A percentile compares a stretch with the other conserved stretches of the same genome.
phyloP scores from a whole-genome alignment of 2,329 filamentous ascomycete genomes.

The Talaromyces sp. region DNA sequence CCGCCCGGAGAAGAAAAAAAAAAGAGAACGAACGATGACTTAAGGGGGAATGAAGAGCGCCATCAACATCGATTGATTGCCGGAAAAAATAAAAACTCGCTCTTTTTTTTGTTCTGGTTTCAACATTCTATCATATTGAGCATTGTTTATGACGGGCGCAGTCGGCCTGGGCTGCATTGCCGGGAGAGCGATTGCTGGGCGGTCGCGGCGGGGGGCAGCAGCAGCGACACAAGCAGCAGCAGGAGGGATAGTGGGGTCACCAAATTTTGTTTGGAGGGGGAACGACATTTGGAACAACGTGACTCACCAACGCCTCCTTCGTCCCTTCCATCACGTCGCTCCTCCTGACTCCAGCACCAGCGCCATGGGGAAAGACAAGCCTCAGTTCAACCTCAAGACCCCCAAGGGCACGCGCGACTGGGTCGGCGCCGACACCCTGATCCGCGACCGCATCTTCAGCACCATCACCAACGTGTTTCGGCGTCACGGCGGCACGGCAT shows the following conservation, averaged over 20 bases:
- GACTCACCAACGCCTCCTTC: slow-evolving; percentile 9
- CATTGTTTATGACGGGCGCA: slow-evolving; percentile 25
- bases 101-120: background rate
- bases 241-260: slow-evolving; percentile 5
- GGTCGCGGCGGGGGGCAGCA: slow-evolving; percentile 13
- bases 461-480: slow-evolving; percentile 76
- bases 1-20: background rate
- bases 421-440: slow-evolving; percentile 71
- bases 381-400: slow-evolving; percentile 68
- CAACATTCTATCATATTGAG: background rate
- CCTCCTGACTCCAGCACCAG: slow-evolving; percentile 8
- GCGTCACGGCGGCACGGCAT: slow-evolving; percentile 71
- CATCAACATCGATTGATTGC: background rate
- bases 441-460: slow-evolving; percentile 73
- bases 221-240: slow-evolving; percentile 7
- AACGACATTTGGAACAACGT: slow-evolving; percentile 10
- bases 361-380: slow-evolving; percentile 22
- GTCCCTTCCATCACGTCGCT: background rate
- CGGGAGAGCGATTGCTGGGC: slow-evolving; percentile 21
- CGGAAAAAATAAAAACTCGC: background rate
- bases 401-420: slow-evolving; percentile 90
- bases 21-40: background rate
- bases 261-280: slow-evolving; percentile 9
- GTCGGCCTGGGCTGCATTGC: slow-evolving; percentile 19
- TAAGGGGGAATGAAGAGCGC: background rate